These are phyloP conservation scores for Cytospora schulzeri DNA, from an alignment of 2,329 filamentous ascomycete genomes.

Conservation along the genomic window DNA sequence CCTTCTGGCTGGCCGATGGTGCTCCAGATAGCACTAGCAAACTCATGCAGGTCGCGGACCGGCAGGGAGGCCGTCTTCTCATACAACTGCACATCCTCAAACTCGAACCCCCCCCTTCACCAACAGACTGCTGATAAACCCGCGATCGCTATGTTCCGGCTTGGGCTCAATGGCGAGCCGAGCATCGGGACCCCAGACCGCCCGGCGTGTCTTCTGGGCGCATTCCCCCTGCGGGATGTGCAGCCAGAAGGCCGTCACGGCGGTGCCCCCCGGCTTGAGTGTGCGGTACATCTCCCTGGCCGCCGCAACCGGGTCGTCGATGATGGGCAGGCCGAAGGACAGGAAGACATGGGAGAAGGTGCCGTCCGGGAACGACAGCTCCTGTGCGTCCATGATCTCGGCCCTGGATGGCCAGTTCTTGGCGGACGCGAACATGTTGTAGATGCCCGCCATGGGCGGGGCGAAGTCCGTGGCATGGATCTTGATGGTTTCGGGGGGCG, in stretches of 20 bases:
- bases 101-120: conserved; percentile 27
- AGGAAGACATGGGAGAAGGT: conserved; percentile 30
- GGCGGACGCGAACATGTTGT: conserved; percentile 26
- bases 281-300: conserved; percentile 29
- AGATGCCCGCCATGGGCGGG: conserved; percentile 26
- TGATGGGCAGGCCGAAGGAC: conserved; percentile 30
- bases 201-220: conserved; percentile 27
- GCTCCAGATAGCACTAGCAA: conserved; percentile 30
- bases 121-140: conserved; percentile 20
- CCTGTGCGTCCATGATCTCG: conserved; percentile 30
- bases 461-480: too few relatives aligned
- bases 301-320: conserved; percentile 28
- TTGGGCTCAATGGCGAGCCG: conserved; percentile 28
- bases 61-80: conserved; percentile 28
- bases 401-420: conserved; percentile 27
- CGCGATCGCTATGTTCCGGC: conserved; percentile 28
- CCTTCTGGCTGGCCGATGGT: conserved; percentile 28
- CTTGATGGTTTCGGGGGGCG: too few relatives aligned
- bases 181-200: conserved; percentile 27
- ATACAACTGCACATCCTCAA: conserved; percentile 25
- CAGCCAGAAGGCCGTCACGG: conserved; percentile 31
- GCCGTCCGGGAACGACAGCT: conserved; percentile 27
- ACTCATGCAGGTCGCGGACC: conserved; percentile 26
- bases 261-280: conserved; percentile 28
- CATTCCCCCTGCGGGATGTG: conserved; percentile 30